Percentiles rank a stretch among this genome's conserved stretches.
Conservation (phyloP, 2,329 filamentous ascomycete species). For the Aureobasidium sp. region DNA sequence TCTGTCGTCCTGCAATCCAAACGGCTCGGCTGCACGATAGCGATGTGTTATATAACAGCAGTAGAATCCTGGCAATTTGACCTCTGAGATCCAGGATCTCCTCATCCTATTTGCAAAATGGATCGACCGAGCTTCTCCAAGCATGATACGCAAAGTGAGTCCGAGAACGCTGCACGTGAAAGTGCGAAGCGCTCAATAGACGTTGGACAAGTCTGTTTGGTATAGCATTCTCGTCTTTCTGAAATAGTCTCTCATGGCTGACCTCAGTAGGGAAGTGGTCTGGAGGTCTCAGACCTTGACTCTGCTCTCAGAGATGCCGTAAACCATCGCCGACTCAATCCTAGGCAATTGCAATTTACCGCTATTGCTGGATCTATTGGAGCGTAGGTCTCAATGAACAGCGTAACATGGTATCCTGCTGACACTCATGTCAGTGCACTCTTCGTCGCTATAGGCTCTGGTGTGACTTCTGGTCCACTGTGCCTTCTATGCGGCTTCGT, state of each 20-base stretch:
- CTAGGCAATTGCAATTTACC: conserved; percentile 34
- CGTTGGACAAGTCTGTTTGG: neutral
- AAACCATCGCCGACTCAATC: conserved; percentile 43
- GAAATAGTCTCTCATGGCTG: neutral
- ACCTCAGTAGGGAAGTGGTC: neutral
- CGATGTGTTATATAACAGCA: neutral
- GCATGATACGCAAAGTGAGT: neutral
- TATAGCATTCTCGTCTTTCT: neutral
- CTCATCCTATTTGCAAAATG: neutral
- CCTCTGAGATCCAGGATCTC: neutral
- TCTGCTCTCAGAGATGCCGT: neutral
- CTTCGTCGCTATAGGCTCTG: conserved; percentile 47
- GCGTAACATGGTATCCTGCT: neutral
- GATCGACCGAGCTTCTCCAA: neutral
- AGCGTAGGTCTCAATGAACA: neutral
- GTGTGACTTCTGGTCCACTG: conserved; percentile 43
- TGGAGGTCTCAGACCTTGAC: neutral
- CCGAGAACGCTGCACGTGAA: neutral
- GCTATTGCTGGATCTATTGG: conserved; percentile 24
- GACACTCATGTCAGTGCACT: conserved; percentile 16
- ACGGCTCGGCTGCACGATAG: neutral
- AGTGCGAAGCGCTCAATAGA: neutral
- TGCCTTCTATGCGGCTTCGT: conserved; percentile 52
- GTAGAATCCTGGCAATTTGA: neutral
- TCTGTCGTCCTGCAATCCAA: neutral